Conservation (phyloP, 768 basidiomycete genomes). For the Suillus placidus region DNA sequence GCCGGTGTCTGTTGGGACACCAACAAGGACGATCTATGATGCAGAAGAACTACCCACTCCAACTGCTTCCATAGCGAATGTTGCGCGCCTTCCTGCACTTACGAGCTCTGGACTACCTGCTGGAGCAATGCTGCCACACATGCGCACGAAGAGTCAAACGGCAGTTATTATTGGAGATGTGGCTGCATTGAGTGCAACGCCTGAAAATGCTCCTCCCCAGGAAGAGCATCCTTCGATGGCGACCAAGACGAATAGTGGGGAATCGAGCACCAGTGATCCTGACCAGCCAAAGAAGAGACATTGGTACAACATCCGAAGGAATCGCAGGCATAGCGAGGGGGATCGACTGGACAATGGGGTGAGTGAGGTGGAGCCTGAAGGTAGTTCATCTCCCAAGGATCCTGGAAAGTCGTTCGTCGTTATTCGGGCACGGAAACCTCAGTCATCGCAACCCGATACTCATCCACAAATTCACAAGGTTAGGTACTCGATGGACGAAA, state of each 20-base stretch:
- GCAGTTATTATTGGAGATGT: conserved; percentile 76
- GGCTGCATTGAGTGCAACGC: conserved; percentile 26
- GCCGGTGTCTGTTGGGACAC: conserved; percentile 18
- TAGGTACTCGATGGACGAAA: conserved; percentile 34
- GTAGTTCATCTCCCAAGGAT: conserved; percentile 36
- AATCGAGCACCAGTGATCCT: conserved; percentile 43
- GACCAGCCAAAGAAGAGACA: conserved; percentile 61
- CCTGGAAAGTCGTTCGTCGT: conserved; percentile 67
- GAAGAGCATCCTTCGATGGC: conserved; percentile 28
- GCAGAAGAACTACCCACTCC: conserved; percentile 51
- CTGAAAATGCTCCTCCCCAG: conserved; percentile 14
- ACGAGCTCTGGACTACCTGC: conserved; percentile 44
- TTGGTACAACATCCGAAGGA: conserved; percentile 69
- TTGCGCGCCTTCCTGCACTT: conserved; percentile 44
- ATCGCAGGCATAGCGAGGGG: conserved; percentile 62
- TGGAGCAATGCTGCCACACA: conserved; percentile 71
- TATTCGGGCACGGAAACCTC: conserved; percentile 57
- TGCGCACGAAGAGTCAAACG: conserved; percentile 79
- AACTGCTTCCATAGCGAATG: conserved; percentile 51
- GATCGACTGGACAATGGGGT: conserved; percentile 36
- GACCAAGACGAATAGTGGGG: conserved; percentile 12
- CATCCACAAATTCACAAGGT: conserved; percentile 23
- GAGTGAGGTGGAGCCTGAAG: conserved; percentile 28
- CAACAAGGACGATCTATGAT: conserved; percentile 30
- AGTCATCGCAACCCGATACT: conserved; percentile 31